phyloP scores from a whole-genome alignment of 441 rosid species.

The Gossypium schwendimanii region DNA sequence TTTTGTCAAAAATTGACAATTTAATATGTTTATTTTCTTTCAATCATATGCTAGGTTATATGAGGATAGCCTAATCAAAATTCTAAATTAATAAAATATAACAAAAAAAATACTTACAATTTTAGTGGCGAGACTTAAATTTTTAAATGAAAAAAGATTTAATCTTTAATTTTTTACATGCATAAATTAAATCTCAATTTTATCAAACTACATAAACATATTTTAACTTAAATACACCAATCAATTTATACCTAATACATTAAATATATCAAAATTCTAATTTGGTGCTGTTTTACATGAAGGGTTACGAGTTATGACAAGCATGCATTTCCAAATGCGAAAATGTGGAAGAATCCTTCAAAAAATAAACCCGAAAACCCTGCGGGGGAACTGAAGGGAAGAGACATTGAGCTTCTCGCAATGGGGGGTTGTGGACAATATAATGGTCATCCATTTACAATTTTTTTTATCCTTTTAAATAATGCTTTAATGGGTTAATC shows the following conservation, averaged over 20 bases:
- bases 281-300: background rate
- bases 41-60: no score
- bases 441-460: constrained; percentile 15
- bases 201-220: no score
- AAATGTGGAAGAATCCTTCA: background rate
- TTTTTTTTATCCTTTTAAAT: background rate
- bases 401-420: background rate
- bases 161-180: background rate
- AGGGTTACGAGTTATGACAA: constrained; percentile 1
- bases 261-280: no score
- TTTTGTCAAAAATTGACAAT: no score
- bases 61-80: no score
- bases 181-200: no score
- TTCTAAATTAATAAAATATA: no score
- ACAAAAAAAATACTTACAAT: no score
- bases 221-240: no score
- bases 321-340: constrained; percentile 8
- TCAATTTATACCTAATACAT: background rate
- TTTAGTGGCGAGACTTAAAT: no score
- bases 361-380: background rate
- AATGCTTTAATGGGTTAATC: background rate
- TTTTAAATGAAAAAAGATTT: no score
- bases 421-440: constrained; percentile 13
- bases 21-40: no score
- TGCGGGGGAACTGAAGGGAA: background rate